Percentiles rank a stretch among this genome's conserved stretches.
Evolutionary conservation across 139 green algal species (phyloP).

Genomic region (Chlamydomonas sp.): DNA sequence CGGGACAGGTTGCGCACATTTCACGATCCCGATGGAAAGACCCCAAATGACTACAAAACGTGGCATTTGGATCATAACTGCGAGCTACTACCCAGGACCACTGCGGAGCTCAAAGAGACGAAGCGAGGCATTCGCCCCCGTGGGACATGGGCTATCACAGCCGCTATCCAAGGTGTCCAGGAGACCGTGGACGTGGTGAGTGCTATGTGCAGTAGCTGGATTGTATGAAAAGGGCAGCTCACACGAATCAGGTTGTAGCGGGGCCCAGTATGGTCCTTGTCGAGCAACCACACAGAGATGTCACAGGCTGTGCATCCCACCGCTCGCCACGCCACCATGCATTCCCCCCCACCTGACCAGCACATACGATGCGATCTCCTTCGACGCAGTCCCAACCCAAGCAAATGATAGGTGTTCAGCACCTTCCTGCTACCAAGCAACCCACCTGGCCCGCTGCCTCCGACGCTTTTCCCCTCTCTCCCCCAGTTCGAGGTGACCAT

Average conservation of each 20-base stretch:
- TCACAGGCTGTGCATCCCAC: neutral
- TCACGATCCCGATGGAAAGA: constrained; percentile 13
- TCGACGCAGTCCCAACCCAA: too few relatives aligned
- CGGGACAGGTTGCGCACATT: neutral
- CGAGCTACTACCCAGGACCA: constrained; percentile 38
- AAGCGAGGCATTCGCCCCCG: constrained; percentile 16
- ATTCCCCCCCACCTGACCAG: too few relatives aligned
- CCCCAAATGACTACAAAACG: neutral
- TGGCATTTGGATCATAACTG: constrained; percentile 56
- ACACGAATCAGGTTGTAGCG: neutral
- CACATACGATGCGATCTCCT: too few relatives aligned
- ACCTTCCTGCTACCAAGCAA: neutral
- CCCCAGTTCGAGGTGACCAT: constrained; percentile 59
- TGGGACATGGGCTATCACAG: constrained; percentile 39
- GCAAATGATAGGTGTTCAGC: neutral
- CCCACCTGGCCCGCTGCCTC: neutral
- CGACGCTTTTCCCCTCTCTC: too few relatives aligned
- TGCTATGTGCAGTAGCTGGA: neutral
- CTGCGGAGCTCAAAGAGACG: constrained; percentile 9
- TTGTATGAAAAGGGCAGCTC: neutral
- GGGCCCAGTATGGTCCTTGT: neutral
- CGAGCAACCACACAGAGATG: neutral
- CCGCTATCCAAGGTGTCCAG: constrained; percentile 14
- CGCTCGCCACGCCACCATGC: neutral
- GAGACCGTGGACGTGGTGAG: constrained; percentile 51